Evolutionary conservation across 306 rosid species (phyloP).

Genomic region (Rosa chinensis): DNA sequence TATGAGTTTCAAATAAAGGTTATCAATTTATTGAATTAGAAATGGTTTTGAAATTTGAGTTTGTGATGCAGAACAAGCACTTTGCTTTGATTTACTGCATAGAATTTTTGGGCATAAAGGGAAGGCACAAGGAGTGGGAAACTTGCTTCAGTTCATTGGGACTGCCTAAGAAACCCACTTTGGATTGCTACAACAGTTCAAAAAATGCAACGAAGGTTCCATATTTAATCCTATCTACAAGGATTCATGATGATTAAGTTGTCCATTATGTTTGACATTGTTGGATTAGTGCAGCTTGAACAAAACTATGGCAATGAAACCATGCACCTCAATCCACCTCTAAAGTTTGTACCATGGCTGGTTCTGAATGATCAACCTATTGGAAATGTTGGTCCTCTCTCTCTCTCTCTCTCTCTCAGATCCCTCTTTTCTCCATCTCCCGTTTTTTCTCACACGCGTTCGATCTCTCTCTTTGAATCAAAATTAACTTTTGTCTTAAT

Average conservation of each 20-base stretch:
- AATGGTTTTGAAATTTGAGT: not conserved
- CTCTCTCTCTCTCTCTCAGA: slow-evolving; percentile 5
- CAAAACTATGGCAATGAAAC: slow-evolving; percentile 59
- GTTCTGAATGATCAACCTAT: slow-evolving; percentile 68
- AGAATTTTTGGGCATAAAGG: slow-evolving; percentile 50
- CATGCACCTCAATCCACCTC: slow-evolving; percentile 56
- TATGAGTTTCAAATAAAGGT: not conserved
- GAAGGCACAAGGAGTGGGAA: slow-evolving; percentile 44
- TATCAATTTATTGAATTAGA: not conserved
- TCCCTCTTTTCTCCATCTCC: not conserved
- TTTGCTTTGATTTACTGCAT: slow-evolving; percentile 56
- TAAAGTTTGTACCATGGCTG: slow-evolving; percentile 83
- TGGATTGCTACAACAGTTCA: slow-evolving; percentile 39
- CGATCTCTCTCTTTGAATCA: slow-evolving; percentile 5
- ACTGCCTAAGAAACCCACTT: slow-evolving; percentile 36
- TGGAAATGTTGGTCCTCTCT: slow-evolving; percentile 49
- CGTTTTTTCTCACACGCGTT: not conserved
- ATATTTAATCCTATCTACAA: not conserved
- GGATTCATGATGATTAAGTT: not conserved
- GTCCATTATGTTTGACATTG: not conserved
- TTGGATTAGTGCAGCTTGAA: slow-evolving; percentile 44
- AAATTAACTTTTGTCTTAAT: not conserved
- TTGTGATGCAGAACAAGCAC: slow-evolving; percentile 44
- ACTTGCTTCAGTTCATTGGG: slow-evolving; percentile 45
- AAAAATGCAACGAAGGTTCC: slow-evolving; percentile 51